A percentile compares a stretch with the other conserved stretches of the same genome.
Evolutionary conservation across 2,329 filamentous ascomycete species (phyloP).

Genomic region (Epichloe hybrida): DNA sequence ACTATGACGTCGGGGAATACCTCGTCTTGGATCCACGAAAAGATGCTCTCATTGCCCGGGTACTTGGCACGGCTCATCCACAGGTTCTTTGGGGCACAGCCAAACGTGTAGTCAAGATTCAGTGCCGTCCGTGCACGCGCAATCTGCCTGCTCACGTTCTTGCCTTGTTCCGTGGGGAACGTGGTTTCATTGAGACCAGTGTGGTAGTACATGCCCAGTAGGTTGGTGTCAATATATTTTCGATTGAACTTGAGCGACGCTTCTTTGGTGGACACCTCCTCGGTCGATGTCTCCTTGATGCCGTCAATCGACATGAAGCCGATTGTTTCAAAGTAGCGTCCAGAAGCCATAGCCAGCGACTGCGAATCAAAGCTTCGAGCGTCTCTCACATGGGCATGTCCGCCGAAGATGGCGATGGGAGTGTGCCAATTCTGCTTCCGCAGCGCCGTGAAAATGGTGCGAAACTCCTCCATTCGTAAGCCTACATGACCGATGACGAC

Average conservation of each 20-base stretch:
- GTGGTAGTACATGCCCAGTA: slow-evolving; percentile 73
- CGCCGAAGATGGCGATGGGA: slow-evolving; percentile 84
- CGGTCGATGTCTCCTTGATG: slow-evolving; percentile 21
- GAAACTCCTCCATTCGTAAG: slow-evolving; percentile 67
- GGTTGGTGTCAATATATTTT: slow-evolving; percentile 87
- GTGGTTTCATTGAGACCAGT: slow-evolving; percentile 55
- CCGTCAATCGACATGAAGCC: slow-evolving; percentile 84
- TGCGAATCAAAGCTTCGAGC: slow-evolving; percentile 66
- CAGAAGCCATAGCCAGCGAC: slow-evolving; percentile 70
- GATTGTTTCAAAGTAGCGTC: slow-evolving; percentile 88
- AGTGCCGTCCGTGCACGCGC: slow-evolving; percentile 54
- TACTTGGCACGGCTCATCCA: slow-evolving; percentile 76
- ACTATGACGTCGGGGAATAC: slow-evolving; percentile 57
- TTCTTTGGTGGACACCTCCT: slow-evolving; percentile 17
- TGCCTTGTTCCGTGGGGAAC: slow-evolving; percentile 65
- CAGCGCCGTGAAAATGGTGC: slow-evolving; percentile 64
- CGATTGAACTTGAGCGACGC: slow-evolving; percentile 50
- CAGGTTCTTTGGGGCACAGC: slow-evolving; percentile 68
- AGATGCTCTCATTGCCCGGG: slow-evolving; percentile 61
- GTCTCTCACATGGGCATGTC: slow-evolving; percentile 81
- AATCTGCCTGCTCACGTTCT: slow-evolving; percentile 59
- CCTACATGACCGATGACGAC: slow-evolving; percentile 78
- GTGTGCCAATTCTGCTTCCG: slow-evolving; percentile 63
- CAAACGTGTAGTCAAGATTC: slow-evolving; percentile 57
- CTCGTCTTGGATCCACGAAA: slow-evolving; percentile 62